Conservation (phyloP, 306 rosid species). For the Calophaca sinica region DNA sequence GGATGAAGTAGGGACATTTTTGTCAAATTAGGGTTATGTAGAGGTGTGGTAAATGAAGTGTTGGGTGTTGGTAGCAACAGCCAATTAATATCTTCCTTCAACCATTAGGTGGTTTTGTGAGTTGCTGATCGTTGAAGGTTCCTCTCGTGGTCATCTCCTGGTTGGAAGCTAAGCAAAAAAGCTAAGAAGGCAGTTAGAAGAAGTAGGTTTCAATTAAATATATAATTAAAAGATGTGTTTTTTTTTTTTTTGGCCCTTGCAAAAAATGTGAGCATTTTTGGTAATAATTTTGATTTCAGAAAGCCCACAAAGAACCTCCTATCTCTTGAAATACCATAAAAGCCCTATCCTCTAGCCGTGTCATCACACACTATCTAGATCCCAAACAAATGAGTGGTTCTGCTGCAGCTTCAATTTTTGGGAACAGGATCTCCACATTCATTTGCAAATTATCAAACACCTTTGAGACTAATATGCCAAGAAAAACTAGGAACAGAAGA, state of each 20-base stretch:
- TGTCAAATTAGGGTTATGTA: too few relatives aligned
- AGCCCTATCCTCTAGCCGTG: constrained; percentile 63
- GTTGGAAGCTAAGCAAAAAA: too few relatives aligned
- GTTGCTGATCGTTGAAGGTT: too few relatives aligned
- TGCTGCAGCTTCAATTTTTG: constrained; percentile 47
- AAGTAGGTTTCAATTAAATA: too few relatives aligned
- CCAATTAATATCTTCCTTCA: too few relatives aligned
- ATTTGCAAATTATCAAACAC: constrained; percentile 56
- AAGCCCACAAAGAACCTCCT: constrained; percentile 45
- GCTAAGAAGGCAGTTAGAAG: too few relatives aligned
- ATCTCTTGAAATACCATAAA: constrained; percentile 62
- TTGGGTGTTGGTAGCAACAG: too few relatives aligned
- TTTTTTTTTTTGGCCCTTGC: neutral
- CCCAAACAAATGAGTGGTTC: constrained; percentile 59
- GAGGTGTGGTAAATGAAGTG: too few relatives aligned
- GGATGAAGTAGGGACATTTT: too few relatives aligned
- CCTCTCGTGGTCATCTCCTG: too few relatives aligned
- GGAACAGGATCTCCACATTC: constrained; percentile 50
- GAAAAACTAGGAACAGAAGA: constrained; percentile 46
- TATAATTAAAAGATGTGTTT: too few relatives aligned
- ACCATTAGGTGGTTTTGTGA: too few relatives aligned
- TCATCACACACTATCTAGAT: constrained; percentile 72
- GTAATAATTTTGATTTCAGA: neutral
- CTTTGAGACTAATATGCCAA: constrained; percentile 33
- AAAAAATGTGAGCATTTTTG: neutral